These are phyloP conservation scores for Neurospora sp. DNA, from an alignment of 495 filamentous ascomycete genomes.

Conservation along the genomic window DNA sequence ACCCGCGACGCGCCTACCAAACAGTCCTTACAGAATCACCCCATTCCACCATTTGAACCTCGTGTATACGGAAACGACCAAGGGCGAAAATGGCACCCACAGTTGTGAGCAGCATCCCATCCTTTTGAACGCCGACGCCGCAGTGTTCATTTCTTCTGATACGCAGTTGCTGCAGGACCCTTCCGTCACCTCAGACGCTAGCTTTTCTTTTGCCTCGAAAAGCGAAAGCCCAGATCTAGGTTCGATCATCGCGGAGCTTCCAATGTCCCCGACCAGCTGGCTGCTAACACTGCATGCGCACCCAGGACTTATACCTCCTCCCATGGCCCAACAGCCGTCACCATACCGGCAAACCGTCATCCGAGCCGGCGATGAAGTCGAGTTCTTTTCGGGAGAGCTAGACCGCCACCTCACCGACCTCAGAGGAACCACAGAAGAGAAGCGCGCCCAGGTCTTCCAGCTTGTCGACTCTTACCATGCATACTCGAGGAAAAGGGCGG, in stretches of 20 bases:
- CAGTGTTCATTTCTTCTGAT: constrained; percentile 6
- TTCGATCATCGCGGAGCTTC: background rate
- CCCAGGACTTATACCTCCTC: constrained; percentile 1
- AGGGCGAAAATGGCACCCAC: constrained; percentile 16
- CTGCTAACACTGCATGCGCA: constrained; percentile 2
- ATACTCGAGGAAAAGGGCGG: constrained; percentile 28
- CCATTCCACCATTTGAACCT: background rate
- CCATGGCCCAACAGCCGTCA: constrained; percentile 16
- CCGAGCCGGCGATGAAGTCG: constrained; percentile 31
- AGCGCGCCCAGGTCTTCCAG: constrained; percentile 32
- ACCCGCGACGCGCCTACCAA: constrained; percentile 1
- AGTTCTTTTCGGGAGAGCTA: constrained; percentile 35
- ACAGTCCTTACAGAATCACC: background rate
- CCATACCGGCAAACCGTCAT: constrained; percentile 20
- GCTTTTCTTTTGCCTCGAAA: constrained; percentile 9
- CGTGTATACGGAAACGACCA: background rate
- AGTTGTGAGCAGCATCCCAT: constrained; percentile 15
- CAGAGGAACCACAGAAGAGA: constrained; percentile 23
- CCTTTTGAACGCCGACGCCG: background rate
- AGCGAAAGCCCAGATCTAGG: constrained; percentile 13
- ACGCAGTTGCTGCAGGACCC: constrained; percentile 5
- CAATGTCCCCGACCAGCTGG: background rate
- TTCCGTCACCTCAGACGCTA: constrained; percentile 9
- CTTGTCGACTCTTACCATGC: constrained; percentile 36
- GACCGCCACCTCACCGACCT: constrained; percentile 28